Base-by-base conservation (phyloP, 768 basidiomycete species). In the Termitomyces titanicus region DNA sequence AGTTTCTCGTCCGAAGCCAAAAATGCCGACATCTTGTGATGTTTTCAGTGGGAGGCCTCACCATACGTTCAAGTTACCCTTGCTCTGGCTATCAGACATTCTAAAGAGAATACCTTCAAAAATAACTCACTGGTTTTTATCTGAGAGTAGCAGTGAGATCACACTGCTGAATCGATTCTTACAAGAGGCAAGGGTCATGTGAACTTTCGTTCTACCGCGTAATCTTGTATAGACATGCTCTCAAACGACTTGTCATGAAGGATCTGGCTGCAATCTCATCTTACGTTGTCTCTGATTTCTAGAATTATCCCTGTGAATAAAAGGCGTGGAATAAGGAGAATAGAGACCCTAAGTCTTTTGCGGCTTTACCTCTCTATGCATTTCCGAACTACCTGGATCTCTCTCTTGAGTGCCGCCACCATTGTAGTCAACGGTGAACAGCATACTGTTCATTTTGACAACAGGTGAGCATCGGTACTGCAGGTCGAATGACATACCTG, bases 371-470 rank as follows among this genome's bases (percentile, higher is more conserved):
- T 12, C 43, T 45, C 34, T 13, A 55, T 55, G 54, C 9, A 55
- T 17, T 55, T 61, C 57, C 60, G 48, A 46, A 20, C 63, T 45
- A 15, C 58, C 42, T 43, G 57, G 25, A 46, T 60, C 34, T 35
- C 64, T 24, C 47, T 71, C n/a, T 49, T 63, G 15, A 46, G 24
- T n/a, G 22, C 58, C 40, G 55, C 58, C 38, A 42, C 66, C 38
- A 38, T 63, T 31, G 61, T 53, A 34, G 54, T 64, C 20, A 43
- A 54, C 11, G 74, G 69, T 34, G 74, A 75, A 61, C 54, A 59
- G 1, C 75, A 76, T 55, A 71, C 68, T 10, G 66, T 76, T 12
- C 67, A 64, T 56, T 75, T 76, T 54, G 63, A 61, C 39, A 77
- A 77, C 63, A 63, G 63, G 61, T 63, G 12, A 31, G 61, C 24